Percentiles rank a stretch among this genome's conserved stretches.
These are phyloP conservation scores for Colletotrichum sidae DNA, from an alignment of 2,329 filamentous ascomycete species.

Conservation along the genomic window DNA sequence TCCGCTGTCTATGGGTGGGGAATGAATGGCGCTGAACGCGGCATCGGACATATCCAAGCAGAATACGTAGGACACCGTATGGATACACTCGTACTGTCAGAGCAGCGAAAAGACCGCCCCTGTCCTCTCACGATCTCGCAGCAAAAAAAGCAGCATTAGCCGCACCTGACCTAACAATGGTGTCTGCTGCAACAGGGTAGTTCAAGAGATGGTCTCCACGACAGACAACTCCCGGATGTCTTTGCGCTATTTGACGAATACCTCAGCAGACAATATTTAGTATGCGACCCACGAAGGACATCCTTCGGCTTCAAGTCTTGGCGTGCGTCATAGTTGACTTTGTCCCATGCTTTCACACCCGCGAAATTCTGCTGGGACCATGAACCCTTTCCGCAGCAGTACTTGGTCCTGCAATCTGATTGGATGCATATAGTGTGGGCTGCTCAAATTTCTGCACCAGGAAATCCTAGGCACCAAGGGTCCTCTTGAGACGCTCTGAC, in stretches of 20 bases:
- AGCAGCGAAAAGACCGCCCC: conserved; percentile 11
- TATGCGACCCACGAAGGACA: neutral
- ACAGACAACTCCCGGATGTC: conserved; percentile 11
- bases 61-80: no score
- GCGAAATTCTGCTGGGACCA: conserved; percentile 8
- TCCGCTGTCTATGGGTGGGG: no score
- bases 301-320: conserved; percentile 5
- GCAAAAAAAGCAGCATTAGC: neutral
- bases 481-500: conserved; percentile 15
- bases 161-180: conserved; percentile 2
- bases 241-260: conserved; percentile 17
- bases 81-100: neutral
- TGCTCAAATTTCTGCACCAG: conserved; percentile 4
- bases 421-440: neutral
- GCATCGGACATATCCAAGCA: no score
- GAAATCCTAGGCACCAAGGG: conserved; percentile 32
- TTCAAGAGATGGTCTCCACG: conserved; percentile 6
- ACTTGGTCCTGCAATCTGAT: neutral
- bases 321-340: conserved; percentile 28
- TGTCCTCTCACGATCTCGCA: conserved; percentile 16
- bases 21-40: no score
- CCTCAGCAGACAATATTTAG: no score
- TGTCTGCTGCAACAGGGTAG: conserved; percentile 12
- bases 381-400: conserved; percentile 21
- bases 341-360: conserved; percentile 17